These are phyloP conservation scores for Marasmius tenuissimus DNA, from an alignment of 1,284 basidiomycete genomes.

Conservation along the genomic window DNA sequence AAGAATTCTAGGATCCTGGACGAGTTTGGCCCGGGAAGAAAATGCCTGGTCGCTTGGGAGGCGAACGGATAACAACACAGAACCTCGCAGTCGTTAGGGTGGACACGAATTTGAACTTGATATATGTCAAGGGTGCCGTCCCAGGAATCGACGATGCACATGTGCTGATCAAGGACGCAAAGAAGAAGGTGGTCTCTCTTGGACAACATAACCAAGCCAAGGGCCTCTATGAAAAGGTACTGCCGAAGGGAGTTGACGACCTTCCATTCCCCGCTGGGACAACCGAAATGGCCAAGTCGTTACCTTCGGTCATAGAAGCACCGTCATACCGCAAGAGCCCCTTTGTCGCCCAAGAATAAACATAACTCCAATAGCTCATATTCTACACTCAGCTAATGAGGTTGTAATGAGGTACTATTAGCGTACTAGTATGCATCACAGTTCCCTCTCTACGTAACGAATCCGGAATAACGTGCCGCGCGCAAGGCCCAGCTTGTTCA, in stretches of 20 bases:
- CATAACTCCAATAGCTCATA: neutral
- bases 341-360: slow-evolving; percentile 72
- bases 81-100: slow-evolving; percentile 90
- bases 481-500: too few species aligned
- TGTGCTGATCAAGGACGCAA: slow-evolving; percentile 78
- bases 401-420: too few species aligned
- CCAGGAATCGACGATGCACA: slow-evolving; percentile 78
- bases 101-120: slow-evolving; percentile 81
- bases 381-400: too few species aligned
- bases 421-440: too few species aligned
- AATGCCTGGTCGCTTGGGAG: slow-evolving; percentile 96
- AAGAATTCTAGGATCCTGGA: slow-evolving; percentile 76
- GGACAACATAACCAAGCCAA: slow-evolving; percentile 67
- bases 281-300: slow-evolving; percentile 64
- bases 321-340: slow-evolving; percentile 75
- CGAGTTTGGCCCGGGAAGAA: slow-evolving; percentile 96
- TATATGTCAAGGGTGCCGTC: slow-evolving; percentile 81
- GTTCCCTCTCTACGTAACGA: too few species aligned
- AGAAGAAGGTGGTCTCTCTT: slow-evolving; percentile 75
- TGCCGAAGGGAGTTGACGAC: slow-evolving; percentile 80
- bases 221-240: slow-evolving; percentile 79
- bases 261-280: slow-evolving; percentile 95
- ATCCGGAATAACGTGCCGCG: too few species aligned
- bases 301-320: slow-evolving; percentile 67
- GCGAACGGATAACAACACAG: slow-evolving; percentile 79